Base-by-base conservation (phyloP, 768 basidiomycete genomes). In the Heimioporus sp. region DNA sequence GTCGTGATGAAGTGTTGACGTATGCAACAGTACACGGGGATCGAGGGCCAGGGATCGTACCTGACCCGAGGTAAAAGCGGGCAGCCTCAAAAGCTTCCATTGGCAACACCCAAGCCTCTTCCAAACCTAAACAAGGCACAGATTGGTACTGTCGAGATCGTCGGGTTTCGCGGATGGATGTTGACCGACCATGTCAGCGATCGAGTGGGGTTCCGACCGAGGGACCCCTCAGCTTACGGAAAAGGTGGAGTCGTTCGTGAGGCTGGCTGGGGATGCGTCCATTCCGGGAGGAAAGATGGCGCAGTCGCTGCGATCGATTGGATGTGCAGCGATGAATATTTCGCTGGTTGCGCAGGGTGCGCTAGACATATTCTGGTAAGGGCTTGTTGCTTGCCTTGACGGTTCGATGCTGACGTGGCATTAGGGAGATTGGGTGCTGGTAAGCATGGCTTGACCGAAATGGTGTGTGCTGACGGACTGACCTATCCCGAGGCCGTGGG, bases 131-230 rank as follows among this genome's bases (percentile, higher is more conserved):
- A 82, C 31, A 83, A 83, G 58, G 89, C 87, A 21, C 76, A 90
- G 41, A 77, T 93, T 36, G 86, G 86, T 83, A 56, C 24, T 28
- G 6, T 28, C 7, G 24, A 28, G 24, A 6, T 28, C 24, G 24
- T 28, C 24, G 24, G 24, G 6, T 28, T 28, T 28, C 24, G 6
- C 7, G 24, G 32, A 24, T 55, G 24, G 37, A 37, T 10, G 51
- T 56, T 58, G 36, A 68, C 43, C 28, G 16, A 41, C 46, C 7
- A 35, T 32, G 4, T 21, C 73, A 79, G 92, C 84, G 11, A 75
- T 92, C 35, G 94, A 97, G 69, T 98, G 91, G 90, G 93, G 92
- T 36, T 85, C 88, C 3, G 90, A 93, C 65, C 79, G 92, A 24
- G 73, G 76, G 6, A 63, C 70, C 11, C 72, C 71, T 10, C 72